Conservation (phyloP, 2,329 filamentous ascomycete species). For the Alternaria brassicae region DNA sequence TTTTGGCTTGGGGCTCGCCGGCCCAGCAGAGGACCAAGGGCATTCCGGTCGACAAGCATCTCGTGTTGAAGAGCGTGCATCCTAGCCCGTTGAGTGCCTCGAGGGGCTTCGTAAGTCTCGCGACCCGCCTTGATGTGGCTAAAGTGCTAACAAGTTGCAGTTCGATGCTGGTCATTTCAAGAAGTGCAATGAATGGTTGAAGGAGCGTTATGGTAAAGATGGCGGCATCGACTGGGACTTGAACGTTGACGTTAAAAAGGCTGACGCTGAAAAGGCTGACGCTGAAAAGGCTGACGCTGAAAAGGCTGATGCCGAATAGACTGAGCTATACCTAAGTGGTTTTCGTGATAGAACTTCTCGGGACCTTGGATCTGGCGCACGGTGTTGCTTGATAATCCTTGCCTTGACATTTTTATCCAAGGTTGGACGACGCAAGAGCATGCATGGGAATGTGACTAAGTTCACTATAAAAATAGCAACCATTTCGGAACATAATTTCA, state of each 20-base stretch:
- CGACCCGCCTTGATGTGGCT: neutral
- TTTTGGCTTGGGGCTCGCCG: slow-evolving; percentile 90
- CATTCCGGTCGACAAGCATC: slow-evolving; percentile 75
- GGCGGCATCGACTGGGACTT: slow-evolving; percentile 86
- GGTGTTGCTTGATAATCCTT: neutral
- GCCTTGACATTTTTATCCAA: neutral
- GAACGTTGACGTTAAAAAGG: slow-evolving; percentile 55
- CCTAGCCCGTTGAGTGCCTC: slow-evolving; percentile 90
- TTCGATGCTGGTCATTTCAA: slow-evolving; percentile 84
- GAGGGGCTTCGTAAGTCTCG: slow-evolving; percentile 72
- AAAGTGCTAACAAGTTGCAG: slow-evolving; percentile 49
- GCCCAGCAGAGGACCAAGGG: slow-evolving; percentile 80
- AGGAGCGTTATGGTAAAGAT: slow-evolving; percentile 76
- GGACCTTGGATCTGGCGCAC: neutral
- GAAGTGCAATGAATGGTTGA: slow-evolving; percentile 85
- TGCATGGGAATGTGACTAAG: neutral
- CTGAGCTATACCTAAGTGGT: neutral
- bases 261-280: slow-evolving; percentile 30
- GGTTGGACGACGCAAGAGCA: neutral
- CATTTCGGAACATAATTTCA: neutral
- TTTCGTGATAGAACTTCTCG: neutral
- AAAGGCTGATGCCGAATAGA: neutral
- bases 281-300: slow-evolving; percentile 32
- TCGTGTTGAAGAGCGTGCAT: slow-evolving; percentile 86
- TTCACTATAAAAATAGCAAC: neutral